These are phyloP conservation scores for Leccinellum albellum DNA, from an alignment of 768 basidiomycete genomes.

Conservation along the genomic window DNA sequence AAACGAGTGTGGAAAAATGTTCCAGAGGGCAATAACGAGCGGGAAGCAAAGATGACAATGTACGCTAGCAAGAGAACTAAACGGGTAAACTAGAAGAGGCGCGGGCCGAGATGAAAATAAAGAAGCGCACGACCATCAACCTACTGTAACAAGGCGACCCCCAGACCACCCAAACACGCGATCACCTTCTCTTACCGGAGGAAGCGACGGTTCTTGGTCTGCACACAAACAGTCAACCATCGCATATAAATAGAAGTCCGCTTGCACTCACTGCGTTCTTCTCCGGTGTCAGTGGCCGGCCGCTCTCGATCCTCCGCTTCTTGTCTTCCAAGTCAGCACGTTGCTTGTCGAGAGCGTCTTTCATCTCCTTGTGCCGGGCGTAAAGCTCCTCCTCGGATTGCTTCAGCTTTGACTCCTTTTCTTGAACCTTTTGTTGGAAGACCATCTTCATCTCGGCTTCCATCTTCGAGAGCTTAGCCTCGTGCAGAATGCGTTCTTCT, in stretches of 20 bases:
- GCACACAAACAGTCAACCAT: conserved; percentile 10
- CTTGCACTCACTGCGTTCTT: conserved; percentile 68
- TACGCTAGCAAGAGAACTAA: conserved; percentile 41
- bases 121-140: conserved; percentile 26
- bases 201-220: conserved; percentile 38
- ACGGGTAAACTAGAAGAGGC: conserved; percentile 36
- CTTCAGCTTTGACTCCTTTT: conserved; percentile 98
- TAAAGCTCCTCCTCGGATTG: conserved; percentile 99
- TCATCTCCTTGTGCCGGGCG: conserved; percentile 99
- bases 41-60: conserved; percentile 34
- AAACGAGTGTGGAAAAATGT: conserved; percentile 55
- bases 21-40: conserved; percentile 36
- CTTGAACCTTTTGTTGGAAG: conserved; percentile 99
- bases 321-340: conserved; percentile 94
- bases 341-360: conserved; percentile 97
- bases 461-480: conserved; percentile 98
- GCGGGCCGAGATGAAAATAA: conserved; percentile 25
- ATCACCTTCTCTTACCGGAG: conserved; percentile 26
- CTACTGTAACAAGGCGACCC: conserved; percentile 30
- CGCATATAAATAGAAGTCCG: neutral
- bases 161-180: conserved; percentile 11
- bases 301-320: conserved; percentile 93
- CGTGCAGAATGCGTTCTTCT: conserved; percentile 93
- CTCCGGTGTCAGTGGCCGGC: conserved; percentile 93
- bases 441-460: conserved; percentile 99